phyloP scores from a whole-genome alignment of 768 basidiomycete genomes.

The Boletus rubescentipes region DNA sequence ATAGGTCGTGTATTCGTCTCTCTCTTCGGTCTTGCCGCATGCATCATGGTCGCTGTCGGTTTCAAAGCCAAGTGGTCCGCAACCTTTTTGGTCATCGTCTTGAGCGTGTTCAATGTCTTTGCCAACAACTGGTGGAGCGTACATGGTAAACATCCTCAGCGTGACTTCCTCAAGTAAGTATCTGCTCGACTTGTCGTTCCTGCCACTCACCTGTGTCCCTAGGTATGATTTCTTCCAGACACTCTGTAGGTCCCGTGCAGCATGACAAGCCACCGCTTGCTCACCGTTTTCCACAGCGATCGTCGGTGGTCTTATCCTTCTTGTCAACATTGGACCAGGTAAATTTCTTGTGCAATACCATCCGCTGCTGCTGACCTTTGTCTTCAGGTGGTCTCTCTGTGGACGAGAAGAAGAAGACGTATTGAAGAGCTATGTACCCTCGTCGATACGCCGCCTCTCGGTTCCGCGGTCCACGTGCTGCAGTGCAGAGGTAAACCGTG shows the following conservation, averaged over 20 bases:
- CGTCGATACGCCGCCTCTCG: not conserved
- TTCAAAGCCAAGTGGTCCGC: slow-evolving; percentile 99
- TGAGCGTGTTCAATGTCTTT: slow-evolving; percentile 95
- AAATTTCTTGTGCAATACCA: slow-evolving; percentile 16
- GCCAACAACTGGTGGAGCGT: slow-evolving; percentile 99
- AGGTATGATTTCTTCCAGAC: slow-evolving; percentile 99
- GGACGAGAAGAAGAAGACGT: slow-evolving; percentile 99
- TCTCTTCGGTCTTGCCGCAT: slow-evolving; percentile 86
- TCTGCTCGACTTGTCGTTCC: not conserved
- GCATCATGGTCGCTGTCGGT: slow-evolving; percentile 94
- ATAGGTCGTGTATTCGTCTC: slow-evolving; percentile 85
- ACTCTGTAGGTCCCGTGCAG: slow-evolving; percentile 48
- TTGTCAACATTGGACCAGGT: slow-evolving; percentile 99
- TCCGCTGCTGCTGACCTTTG: not conserved
- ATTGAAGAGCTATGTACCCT: slow-evolving; percentile 35
- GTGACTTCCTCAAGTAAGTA: slow-evolving; percentile 95
- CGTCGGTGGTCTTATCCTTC: slow-evolving; percentile 93
- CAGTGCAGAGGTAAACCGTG: slow-evolving; percentile 10
- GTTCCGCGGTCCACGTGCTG: not conserved
- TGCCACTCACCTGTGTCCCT: slow-evolving; percentile 23
- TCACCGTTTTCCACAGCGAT: slow-evolving; percentile 54
- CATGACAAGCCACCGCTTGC: not conserved
- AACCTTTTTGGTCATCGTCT: slow-evolving; percentile 86
- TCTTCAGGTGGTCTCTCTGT: slow-evolving; percentile 84
- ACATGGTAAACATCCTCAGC: slow-evolving; percentile 87